Conservation (phyloP, 73 alveolate species). For the Uronychia binucleata region DNA sequence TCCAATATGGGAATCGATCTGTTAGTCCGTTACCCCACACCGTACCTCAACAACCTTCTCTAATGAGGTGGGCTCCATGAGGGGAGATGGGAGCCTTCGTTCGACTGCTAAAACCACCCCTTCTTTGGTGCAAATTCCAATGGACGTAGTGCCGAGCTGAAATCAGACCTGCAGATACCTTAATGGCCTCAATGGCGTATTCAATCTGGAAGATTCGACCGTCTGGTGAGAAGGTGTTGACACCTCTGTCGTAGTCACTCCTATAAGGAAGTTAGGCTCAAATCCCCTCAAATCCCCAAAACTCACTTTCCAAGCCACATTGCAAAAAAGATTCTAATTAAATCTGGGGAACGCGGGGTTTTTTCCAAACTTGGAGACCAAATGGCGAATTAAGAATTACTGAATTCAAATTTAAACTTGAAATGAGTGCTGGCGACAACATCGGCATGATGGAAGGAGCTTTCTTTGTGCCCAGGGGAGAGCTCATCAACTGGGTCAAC, state of each 20-base stretch:
- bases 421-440: constrained; percentile 49
- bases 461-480: constrained; percentile 87
- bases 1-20: constrained; percentile 76
- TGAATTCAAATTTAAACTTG: background rate
- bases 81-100: constrained; percentile 81
- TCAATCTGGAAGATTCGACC: constrained; percentile 95
- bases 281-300: background rate
- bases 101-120: constrained; percentile 94
- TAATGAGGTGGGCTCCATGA: constrained; percentile 83
- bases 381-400: background rate
- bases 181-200: constrained; percentile 95
- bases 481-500: constrained; percentile 82
- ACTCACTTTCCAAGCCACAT: constrained; percentile 13
- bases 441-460: constrained; percentile 95
- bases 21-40: background rate
- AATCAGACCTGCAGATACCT: constrained; percentile 58
- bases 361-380: background rate
- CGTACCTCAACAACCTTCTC: constrained; percentile 83
- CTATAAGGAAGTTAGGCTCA: background rate
- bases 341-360: background rate
- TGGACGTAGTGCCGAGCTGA: constrained; percentile 84
- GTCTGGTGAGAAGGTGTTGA: constrained; percentile 94
- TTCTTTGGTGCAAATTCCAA: constrained; percentile 88
- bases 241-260: constrained; percentile 93
- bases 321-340: background rate